phyloP scores from a whole-genome alignment of 306 rosid genomes.

The Bauhinia variegata region DNA sequence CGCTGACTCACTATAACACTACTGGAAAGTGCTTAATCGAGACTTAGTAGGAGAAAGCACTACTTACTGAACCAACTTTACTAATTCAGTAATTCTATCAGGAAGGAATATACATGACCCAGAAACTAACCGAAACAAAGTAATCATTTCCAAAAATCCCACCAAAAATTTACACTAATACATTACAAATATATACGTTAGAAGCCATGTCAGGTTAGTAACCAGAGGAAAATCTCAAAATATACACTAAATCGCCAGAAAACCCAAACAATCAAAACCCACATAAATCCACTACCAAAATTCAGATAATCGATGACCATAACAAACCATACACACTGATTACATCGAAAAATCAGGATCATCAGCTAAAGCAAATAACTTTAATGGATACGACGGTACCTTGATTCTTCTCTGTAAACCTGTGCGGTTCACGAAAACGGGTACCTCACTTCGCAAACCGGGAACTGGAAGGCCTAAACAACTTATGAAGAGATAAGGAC shows the following conservation, averaged over 20 bases:
- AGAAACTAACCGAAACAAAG: not conserved
- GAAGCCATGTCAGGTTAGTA: not conserved
- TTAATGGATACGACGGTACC: constrained; percentile 19
- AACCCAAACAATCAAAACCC: not conserved
- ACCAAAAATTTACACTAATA: constrained; percentile 1
- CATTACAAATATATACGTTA: not conserved
- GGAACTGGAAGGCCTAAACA: constrained; percentile 33
- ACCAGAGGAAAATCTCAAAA: not conserved
- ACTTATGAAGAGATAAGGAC: constrained; percentile 28
- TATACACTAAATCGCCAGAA: not conserved
- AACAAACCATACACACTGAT: not conserved
- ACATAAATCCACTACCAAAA: not conserved
- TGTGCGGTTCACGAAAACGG: constrained; percentile 2
- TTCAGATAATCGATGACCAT: not conserved
- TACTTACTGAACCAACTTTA: not conserved
- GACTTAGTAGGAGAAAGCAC: not conserved
- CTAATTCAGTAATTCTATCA: not conserved
- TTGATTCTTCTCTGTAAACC: constrained; percentile 1
- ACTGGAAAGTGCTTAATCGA: not conserved
- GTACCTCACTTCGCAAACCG: constrained; percentile 7
- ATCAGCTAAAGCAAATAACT: not conserved
- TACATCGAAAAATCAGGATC: not conserved
- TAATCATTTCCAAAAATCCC: not conserved
- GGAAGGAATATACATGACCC: too few relatives aligned
- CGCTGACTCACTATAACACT: not conserved